Evolutionary conservation across 805 yeast species (phyloP).

Genomic region (Candida railenensis): DNA sequence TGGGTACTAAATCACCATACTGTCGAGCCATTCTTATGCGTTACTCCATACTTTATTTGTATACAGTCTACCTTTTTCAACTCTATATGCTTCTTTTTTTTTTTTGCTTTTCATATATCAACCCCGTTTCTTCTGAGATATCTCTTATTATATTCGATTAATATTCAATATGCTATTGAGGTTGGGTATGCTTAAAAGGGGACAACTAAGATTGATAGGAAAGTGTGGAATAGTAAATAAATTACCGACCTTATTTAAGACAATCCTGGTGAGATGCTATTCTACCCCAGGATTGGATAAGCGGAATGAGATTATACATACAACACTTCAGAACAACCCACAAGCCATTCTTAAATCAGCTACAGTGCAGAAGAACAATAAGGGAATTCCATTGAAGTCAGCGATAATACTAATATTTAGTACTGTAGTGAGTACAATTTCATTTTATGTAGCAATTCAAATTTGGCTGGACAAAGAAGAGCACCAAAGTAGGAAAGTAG

Average conservation of each 20-base stretch:
- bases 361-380: background rate
- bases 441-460: slow-evolving; percentile 3
- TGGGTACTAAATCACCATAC: too few relatives aligned
- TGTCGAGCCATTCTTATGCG: too few relatives aligned
- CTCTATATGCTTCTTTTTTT: too few relatives aligned
- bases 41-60: too few relatives aligned
- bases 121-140: background rate
- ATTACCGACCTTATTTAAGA: too few relatives aligned
- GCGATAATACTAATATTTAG: background rate
- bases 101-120: background rate
- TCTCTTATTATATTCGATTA: background rate
- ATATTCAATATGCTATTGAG: background rate
- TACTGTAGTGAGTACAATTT: background rate
- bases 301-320: background rate
- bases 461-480: background rate
- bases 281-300: background rate
- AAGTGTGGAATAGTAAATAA: too few relatives aligned
- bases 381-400: background rate
- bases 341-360: slow-evolving; percentile 1
- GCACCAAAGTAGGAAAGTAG: background rate
- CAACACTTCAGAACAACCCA: background rate
- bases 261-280: too few relatives aligned
- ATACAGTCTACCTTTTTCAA: too few relatives aligned
- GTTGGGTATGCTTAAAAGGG: background rate
- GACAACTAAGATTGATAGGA: too few relatives aligned